Evolutionary conservation across 768 basidiomycete species (phyloP).

Genomic region (Chiua virens): DNA sequence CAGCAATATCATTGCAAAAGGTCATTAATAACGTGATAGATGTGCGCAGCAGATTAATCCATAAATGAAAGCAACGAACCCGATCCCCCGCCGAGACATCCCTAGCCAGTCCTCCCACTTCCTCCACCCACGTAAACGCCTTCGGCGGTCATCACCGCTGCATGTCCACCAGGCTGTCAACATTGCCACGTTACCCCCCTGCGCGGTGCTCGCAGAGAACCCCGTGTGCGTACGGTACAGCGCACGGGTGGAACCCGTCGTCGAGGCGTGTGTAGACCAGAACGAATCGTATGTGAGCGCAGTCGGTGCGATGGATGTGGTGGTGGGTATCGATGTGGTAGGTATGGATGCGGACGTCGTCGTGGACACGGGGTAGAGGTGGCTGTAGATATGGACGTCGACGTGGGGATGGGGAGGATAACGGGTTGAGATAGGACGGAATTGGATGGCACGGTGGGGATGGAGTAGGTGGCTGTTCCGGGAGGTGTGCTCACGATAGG

Average conservation of each 20-base stretch:
- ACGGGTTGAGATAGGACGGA: too few relatives aligned
- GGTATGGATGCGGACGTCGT: slow-evolving; percentile 5
- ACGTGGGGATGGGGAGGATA: not conserved
- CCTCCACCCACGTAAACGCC: slow-evolving; percentile 33
- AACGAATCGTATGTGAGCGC: slow-evolving; percentile 61
- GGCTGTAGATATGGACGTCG: not conserved
- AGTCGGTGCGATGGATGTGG: slow-evolving; percentile 14
- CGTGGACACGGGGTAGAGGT: not conserved
- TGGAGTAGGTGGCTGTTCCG: not conserved
- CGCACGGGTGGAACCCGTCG: slow-evolving; percentile 25
- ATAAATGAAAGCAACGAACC: slow-evolving; percentile 8
- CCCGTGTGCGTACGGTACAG: slow-evolving; percentile 32
- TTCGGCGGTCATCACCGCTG: slow-evolving; percentile 32
- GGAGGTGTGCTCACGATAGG: not conserved
- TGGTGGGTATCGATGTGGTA: not conserved
- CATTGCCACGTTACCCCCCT: slow-evolving; percentile 32
- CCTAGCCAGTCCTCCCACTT: slow-evolving; percentile 1
- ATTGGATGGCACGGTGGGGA: not conserved
- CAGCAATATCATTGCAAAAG: slow-evolving; percentile 1
- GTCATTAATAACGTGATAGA: slow-evolving; percentile 15
- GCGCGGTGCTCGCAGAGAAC: slow-evolving; percentile 25
- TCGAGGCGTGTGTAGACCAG: slow-evolving; percentile 54
- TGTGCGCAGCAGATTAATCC: slow-evolving; percentile 28
- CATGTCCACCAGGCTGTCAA: slow-evolving; percentile 31
- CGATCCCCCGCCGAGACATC: not conserved